Conservation (phyloP, 257 asterid species). For the Solanum paucissectum region DNA sequence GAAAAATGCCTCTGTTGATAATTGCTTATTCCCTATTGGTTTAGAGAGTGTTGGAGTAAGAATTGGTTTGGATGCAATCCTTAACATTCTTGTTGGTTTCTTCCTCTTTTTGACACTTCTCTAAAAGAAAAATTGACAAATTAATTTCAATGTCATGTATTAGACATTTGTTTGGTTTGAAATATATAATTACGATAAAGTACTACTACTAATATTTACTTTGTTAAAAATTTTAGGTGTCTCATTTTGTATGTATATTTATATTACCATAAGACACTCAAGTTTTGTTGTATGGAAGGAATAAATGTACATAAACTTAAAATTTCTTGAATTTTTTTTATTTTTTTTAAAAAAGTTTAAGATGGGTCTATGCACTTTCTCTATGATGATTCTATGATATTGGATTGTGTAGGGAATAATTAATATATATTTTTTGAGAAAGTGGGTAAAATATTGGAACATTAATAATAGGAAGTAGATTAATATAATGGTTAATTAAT, state of each 20-base stretch:
- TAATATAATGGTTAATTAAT: background rate
- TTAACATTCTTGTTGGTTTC: background rate
- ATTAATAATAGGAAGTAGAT: background rate
- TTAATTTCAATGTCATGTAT: background rate
- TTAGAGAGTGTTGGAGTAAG: conserved; percentile 16
- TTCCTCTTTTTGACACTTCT: background rate
- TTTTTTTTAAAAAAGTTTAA: no score
- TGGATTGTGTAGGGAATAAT: background rate
- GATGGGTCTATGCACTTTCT: no score
- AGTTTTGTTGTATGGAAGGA: background rate
- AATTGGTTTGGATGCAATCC: background rate
- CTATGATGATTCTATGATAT: no score
- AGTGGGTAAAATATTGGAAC: background rate
- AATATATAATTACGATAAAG: background rate
- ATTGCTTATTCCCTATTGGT: conserved; percentile 47
- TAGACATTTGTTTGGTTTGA: background rate
- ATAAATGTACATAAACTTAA: background rate
- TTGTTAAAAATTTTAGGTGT: background rate
- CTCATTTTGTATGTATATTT: background rate
- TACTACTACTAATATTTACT: background rate
- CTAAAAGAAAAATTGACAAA: background rate
- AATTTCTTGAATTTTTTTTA: background rate
- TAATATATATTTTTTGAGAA: background rate
- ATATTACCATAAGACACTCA: background rate
- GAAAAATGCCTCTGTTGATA: conserved; percentile 16